Percentiles rank a stretch among this genome's conserved stretches.
Conservation (phyloP, 768 basidiomycete species). For the Termitomyces sp. region DNA sequence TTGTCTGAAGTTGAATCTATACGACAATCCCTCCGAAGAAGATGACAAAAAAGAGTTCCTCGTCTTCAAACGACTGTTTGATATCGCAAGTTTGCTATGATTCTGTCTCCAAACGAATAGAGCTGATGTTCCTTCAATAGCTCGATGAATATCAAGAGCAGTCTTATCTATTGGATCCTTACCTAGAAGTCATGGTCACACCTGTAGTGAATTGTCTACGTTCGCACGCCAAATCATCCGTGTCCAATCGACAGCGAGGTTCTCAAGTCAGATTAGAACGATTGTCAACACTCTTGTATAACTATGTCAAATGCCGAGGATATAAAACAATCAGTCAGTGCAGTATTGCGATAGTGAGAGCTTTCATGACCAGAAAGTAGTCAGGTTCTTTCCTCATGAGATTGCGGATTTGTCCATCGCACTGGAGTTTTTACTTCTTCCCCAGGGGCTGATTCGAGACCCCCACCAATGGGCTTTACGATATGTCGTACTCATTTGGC, state of each 20-base stretch:
- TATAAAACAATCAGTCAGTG: constrained; percentile 85
- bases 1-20: constrained; percentile 45
- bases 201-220: constrained; percentile 69
- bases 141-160: constrained; percentile 90
- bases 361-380: constrained; percentile 34
- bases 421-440: constrained; percentile 53
- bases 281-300: constrained; percentile 63
- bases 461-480: constrained; percentile 70
- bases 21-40: constrained; percentile 32
- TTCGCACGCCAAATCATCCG: constrained; percentile 38
- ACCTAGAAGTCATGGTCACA: constrained; percentile 68
- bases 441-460: constrained; percentile 35
- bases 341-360: constrained; percentile 2
- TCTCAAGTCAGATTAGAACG: constrained; percentile 39
- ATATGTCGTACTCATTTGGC: constrained; percentile 83
- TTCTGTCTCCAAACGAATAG: neutral
- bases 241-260: constrained; percentile 21
- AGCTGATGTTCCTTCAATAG: constrained; percentile 31
- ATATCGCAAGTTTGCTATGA: constrained; percentile 41
- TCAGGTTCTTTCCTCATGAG: constrained; percentile 91
- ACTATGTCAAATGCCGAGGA: constrained; percentile 82
- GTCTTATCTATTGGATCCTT: constrained; percentile 87
- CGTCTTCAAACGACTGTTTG: constrained; percentile 34
- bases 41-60: constrained; percentile 37
- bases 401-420: constrained; percentile 76